These are phyloP conservation scores for Ceratobasidium sp. DNA, from an alignment of 1,284 basidiomycete species.

Conservation along the genomic window DNA sequence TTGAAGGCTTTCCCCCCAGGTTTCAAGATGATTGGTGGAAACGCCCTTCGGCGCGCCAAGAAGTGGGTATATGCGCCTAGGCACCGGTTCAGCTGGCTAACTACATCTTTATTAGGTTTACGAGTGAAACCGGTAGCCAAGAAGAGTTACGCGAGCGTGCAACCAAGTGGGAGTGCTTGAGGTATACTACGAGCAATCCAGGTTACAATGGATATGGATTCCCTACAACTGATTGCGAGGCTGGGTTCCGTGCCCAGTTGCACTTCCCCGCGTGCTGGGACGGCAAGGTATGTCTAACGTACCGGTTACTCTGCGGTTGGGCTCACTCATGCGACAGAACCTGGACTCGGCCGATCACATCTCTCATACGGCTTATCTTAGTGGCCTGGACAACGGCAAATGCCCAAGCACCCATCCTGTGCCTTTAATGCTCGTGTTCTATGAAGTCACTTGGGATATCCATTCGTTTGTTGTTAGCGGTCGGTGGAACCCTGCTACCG, in stretches of 20 bases:
- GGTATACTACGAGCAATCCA: conserved; percentile 46
- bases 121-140: conserved; percentile 29
- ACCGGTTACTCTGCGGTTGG: not conserved
- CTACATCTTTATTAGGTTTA: not conserved
- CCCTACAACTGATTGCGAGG: conserved; percentile 55
- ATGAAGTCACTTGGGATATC: conserved; percentile 57
- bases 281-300: conserved; percentile 48
- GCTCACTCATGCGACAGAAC: not conserved
- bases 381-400: conserved; percentile 53
- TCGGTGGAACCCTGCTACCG: conserved; percentile 50
- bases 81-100: not conserved
- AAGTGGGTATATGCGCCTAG: not conserved
- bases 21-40: conserved; percentile 57
- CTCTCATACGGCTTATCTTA: conserved; percentile 50
- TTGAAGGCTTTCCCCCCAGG: conserved; percentile 48
- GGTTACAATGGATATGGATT: conserved; percentile 49
- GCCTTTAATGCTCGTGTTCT: conserved; percentile 57
- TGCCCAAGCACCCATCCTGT: conserved; percentile 58
- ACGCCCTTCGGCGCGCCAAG: conserved; percentile 42
- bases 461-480: conserved; percentile 48
- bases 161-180: conserved; percentile 54
- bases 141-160: conserved; percentile 53
- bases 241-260: conserved; percentile 48
- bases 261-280: conserved; percentile 59
- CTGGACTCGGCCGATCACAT: conserved; percentile 46